These are phyloP conservation scores for Fusarium xyrophilum DNA, from an alignment of 2,329 filamentous ascomycete genomes.

Conservation along the genomic window DNA sequence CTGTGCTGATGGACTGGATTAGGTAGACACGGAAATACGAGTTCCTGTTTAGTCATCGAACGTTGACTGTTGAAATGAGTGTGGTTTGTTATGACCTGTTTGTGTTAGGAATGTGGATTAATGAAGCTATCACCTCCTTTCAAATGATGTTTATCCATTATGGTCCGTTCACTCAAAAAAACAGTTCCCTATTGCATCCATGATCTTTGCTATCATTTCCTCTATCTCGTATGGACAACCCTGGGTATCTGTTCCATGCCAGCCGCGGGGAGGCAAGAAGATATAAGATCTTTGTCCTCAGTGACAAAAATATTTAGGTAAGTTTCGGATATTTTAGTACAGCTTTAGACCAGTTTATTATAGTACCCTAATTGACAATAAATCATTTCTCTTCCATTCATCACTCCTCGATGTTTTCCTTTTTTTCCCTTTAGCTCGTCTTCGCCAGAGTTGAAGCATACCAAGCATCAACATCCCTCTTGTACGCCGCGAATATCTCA, in stretches of 20 bases:
- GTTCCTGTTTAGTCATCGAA: constrained; percentile 33
- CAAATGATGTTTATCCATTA: not conserved
- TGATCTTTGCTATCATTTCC: not conserved
- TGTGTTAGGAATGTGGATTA: constrained; percentile 13
- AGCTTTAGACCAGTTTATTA: not conserved
- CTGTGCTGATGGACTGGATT: constrained; percentile 42
- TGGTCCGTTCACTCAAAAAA: not conserved
- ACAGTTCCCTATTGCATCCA: not conserved
- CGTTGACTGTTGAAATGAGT: not conserved
- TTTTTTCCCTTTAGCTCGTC: not conserved
- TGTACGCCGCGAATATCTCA: constrained; percentile 10
- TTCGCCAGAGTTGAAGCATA: not conserved
- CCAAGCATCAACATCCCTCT: constrained; percentile 7
- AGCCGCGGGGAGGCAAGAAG: not conserved
- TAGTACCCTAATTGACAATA: not conserved
- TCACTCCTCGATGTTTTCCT: not conserved
- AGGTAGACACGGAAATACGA: constrained; percentile 42
- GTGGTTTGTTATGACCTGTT: constrained; percentile 6
- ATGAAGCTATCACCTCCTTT: constrained; percentile 10
- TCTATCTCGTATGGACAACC: not conserved
- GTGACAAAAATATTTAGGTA: not conserved
- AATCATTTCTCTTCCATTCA: not conserved
- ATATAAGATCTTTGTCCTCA: not conserved
- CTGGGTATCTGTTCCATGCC: not conserved
- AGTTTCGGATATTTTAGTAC: not conserved